phyloP scores from a whole-genome alignment of 768 basidiomycete genomes.

The Hortiboletus flavorubellus region DNA sequence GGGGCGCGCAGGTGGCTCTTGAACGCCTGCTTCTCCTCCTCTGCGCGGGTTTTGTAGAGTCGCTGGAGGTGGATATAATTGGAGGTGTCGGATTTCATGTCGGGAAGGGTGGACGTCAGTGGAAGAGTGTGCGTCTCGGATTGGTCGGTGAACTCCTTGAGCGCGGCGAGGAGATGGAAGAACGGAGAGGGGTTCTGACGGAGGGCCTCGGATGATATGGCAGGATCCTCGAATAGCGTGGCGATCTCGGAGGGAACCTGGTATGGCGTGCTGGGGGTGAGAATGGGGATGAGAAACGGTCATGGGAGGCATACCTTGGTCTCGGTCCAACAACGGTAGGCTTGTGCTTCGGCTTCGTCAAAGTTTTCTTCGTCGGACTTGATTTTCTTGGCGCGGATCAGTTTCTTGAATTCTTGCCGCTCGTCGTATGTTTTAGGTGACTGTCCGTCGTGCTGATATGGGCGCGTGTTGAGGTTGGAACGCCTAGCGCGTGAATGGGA shows the following conservation, averaged over 20 bases:
- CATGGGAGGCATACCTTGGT: conserved; percentile 37
- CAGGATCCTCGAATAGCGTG: conserved; percentile 60
- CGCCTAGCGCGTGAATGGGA: not conserved
- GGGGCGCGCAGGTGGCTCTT: conserved; percentile 45
- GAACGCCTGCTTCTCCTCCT: conserved; percentile 60
- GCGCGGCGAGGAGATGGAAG: conserved; percentile 73
- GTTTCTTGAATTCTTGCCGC: conserved; percentile 73
- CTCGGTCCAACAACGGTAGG: conserved; percentile 73
- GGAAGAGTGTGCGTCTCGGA: conserved; percentile 65
- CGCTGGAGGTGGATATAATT: conserved; percentile 83
- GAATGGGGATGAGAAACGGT: not conserved
- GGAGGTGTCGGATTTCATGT: conserved; percentile 91
- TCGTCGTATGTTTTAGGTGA: conserved; percentile 55
- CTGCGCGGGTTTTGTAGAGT: conserved; percentile 76
- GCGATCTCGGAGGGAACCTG: conserved; percentile 68
- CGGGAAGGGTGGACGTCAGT: conserved; percentile 82
- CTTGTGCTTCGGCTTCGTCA: conserved; percentile 89
- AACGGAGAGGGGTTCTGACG: conserved; percentile 59
- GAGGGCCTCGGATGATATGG: conserved; percentile 40
- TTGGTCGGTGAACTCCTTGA: conserved; percentile 59
- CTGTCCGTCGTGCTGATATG: conserved; percentile 59
- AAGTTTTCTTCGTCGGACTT: conserved; percentile 96
- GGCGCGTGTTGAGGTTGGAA: not conserved
- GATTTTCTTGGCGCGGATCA: conserved; percentile 57
- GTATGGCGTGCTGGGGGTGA: not conserved